Percentiles rank a stretch among this genome's conserved stretches.
Conservation (phyloP, 2,329 filamentous ascomycete genomes). For the Pezicula radicicola region DNA sequence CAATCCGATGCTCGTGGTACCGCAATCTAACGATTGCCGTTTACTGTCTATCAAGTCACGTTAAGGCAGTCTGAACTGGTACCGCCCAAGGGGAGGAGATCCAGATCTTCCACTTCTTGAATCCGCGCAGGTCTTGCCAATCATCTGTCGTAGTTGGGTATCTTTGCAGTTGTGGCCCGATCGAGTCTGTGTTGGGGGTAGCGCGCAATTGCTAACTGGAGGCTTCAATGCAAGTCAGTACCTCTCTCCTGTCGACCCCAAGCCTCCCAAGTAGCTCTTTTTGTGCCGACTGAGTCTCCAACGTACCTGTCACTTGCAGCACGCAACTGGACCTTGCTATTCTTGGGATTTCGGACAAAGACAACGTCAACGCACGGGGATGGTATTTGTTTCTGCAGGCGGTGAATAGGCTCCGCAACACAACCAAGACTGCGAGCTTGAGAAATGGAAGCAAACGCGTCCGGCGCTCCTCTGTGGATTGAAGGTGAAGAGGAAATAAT, state of each 20-base stretch:
- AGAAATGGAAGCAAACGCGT: constrained; percentile 15
- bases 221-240: too few relatives aligned
- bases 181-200: background rate
- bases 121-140: background rate
- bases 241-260: too few relatives aligned
- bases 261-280: too few relatives aligned
- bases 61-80: background rate
- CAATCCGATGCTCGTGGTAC: background rate
- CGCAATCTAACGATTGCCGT: background rate
- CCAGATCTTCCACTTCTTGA: background rate
- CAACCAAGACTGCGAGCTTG: constrained; percentile 6
- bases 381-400: background rate
- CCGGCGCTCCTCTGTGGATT: constrained; percentile 12
- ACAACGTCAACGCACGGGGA: background rate
- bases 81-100: background rate
- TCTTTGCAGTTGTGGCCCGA: background rate
- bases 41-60: background rate
- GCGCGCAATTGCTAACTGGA: background rate
- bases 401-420: background rate
- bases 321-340: too few relatives aligned
- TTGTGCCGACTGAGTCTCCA: too few relatives aligned
- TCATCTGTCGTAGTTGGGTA: background rate
- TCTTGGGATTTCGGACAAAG: too few relatives aligned
- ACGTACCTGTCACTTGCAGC: too few relatives aligned
- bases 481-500: background rate